Evolutionary conservation across 331 rosid genomes (phyloP).

Genomic region (Prunus yedoensis): DNA sequence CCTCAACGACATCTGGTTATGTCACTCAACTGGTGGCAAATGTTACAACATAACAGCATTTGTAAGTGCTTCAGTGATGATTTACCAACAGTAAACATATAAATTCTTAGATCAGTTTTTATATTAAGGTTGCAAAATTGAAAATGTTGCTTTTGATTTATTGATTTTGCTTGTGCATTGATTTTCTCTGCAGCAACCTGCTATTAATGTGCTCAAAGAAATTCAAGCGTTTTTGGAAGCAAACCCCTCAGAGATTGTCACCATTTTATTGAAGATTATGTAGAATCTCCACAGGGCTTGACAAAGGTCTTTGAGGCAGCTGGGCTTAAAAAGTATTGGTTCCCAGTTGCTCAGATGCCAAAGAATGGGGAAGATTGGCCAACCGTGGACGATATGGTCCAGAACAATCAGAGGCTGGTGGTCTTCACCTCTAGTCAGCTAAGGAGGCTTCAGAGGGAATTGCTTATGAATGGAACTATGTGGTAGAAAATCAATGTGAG

Average conservation of each 20-base stretch:
- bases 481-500: constrained; percentile 89
- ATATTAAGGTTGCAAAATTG: neutral
- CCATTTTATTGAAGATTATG: constrained; percentile 93
- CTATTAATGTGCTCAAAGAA: constrained; percentile 59
- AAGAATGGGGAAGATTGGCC: constrained; percentile 82
- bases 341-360: constrained; percentile 76
- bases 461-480: constrained; percentile 74
- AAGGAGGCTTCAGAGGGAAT: constrained; percentile 92
- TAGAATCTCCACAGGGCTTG: constrained; percentile 59
- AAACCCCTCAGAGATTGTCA: constrained; percentile 77
- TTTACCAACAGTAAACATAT: neutral
- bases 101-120: neutral
- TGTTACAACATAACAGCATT: constrained; percentile 71
- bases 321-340: constrained; percentile 51
- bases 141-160: neutral
- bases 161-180: constrained; percentile 7
- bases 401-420: constrained; percentile 71
- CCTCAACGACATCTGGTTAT: constrained; percentile 61
- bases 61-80: constrained; percentile 47
- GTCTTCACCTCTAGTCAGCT: constrained; percentile 68
- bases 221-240: constrained; percentile 55
- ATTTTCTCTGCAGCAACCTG: constrained; percentile 64
- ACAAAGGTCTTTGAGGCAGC: constrained; percentile 65
- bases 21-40: constrained; percentile 59
- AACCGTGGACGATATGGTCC: constrained; percentile 71